These are phyloP conservation scores for Diphasiastrum complanatum DNA, from an alignment of 83 land plant species.

Conservation along the genomic window DNA sequence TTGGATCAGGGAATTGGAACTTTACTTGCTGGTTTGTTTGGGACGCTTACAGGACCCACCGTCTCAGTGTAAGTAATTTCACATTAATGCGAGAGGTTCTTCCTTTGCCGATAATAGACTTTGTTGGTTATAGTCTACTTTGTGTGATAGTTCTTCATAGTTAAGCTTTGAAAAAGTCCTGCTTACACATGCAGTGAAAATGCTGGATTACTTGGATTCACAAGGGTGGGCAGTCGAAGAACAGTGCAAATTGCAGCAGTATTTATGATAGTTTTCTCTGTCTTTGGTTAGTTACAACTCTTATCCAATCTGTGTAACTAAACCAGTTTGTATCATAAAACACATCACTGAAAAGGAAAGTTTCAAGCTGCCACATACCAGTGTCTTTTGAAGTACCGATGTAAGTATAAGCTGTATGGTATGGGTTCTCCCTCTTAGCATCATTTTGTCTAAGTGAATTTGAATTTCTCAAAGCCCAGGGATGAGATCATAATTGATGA, in stretches of 20 bases:
- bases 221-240: slow-evolving; percentile 78
- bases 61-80: slow-evolving; percentile 74
- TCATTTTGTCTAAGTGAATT: too few species aligned
- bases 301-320: neutral
- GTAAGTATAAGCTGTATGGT: too few species aligned
- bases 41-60: slow-evolving; percentile 74
- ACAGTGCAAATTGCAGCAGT: slow-evolving; percentile 69
- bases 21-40: slow-evolving; percentile 82
- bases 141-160: neutral
- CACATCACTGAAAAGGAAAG: too few species aligned
- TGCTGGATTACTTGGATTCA: slow-evolving; percentile 71
- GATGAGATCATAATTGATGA: too few species aligned
- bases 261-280: slow-evolving; percentile 80
- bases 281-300: slow-evolving; percentile 43
- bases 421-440: too few species aligned
- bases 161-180: neutral
- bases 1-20: slow-evolving; percentile 68
- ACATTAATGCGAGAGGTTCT: neutral
- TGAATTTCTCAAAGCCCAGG: too few species aligned
- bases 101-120: neutral
- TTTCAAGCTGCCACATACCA: too few species aligned
- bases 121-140: neutral
- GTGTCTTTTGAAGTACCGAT: too few species aligned
- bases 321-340: neutral
- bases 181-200: slow-evolving; percentile 58